Conservation (phyloP, 1,284 basidiomycete species). For the Boletus sp. region DNA sequence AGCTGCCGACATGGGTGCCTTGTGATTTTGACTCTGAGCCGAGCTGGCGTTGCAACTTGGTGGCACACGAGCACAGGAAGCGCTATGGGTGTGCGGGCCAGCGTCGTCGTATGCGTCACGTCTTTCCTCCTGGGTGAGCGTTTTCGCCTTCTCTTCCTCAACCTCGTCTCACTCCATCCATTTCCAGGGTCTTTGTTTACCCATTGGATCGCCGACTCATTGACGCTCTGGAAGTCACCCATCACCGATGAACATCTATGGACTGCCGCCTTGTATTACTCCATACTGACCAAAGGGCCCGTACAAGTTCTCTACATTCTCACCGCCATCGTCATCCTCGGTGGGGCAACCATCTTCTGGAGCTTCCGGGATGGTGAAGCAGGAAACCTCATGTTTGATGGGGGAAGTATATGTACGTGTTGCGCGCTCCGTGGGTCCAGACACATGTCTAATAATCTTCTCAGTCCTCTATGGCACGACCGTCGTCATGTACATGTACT, state of each 20-base stretch:
- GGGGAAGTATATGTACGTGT: conserved; percentile 72
- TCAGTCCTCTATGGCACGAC: conserved; percentile 71
- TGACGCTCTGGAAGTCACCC: conserved; percentile 80
- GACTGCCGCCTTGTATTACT: conserved; percentile 75
- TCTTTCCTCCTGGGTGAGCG: conserved; percentile 71
- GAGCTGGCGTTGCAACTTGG: no score
- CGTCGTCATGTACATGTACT: conserved; percentile 62
- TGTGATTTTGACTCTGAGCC: conserved; percentile 21
- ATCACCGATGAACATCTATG: conserved; percentile 74
- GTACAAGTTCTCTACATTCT: conserved; percentile 52
- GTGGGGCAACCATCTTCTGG: conserved; percentile 65
- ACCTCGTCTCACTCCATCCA: not conserved
- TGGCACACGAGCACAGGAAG: conserved; percentile 15
- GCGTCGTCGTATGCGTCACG: conserved; percentile 67
- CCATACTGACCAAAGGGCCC: conserved; percentile 66
- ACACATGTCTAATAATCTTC: not conserved
- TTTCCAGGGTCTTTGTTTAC: conserved; percentile 69
- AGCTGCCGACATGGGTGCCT: conserved; percentile 11
- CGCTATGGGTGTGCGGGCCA: conserved; percentile 61
- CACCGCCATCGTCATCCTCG: conserved; percentile 49
- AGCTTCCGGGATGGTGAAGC: conserved; percentile 72
- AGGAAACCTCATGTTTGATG: conserved; percentile 83
- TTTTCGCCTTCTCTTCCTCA: conserved; percentile 13
- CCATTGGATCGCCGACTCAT: conserved; percentile 82
- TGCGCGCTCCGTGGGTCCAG: not conserved